Percentiles rank a stretch among this genome's conserved stretches.
phyloP scores from a whole-genome alignment of 768 basidiomycete genomes.

The Panaeolus cyanescens region DNA sequence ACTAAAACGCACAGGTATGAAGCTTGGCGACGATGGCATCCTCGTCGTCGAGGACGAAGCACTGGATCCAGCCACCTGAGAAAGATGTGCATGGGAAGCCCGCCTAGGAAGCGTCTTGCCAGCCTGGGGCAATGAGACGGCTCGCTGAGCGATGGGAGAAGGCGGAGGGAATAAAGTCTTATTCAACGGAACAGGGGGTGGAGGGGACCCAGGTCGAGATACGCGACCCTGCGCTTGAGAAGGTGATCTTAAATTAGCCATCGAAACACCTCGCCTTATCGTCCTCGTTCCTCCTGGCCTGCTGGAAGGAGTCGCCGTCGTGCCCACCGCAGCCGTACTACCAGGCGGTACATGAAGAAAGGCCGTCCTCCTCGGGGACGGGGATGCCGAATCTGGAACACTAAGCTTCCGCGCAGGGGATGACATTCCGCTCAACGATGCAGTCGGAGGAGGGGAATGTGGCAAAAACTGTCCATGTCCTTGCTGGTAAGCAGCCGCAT shows the following conservation, averaged over 20 bases:
- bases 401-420: constrained; percentile 5
- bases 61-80: constrained; percentile 5
- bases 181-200: constrained; percentile 5
- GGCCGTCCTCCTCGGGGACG: constrained; percentile 3
- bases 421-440: constrained; percentile 11
- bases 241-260: constrained; percentile 15
- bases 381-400: constrained; percentile 2
- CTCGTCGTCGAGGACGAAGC: not conserved
- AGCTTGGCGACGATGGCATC: constrained; percentile 9
- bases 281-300: not conserved
- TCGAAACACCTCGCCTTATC: constrained; percentile 16
- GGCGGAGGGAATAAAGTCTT: not conserved
- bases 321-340: not conserved
- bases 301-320: not conserved
- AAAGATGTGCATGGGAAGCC: constrained; percentile 20
- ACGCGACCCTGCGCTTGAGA: not conserved
- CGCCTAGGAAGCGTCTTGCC: constrained; percentile 11
- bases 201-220: constrained; percentile 6
- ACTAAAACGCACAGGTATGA: constrained; percentile 16
- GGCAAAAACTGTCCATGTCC: not conserved
- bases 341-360: not conserved
- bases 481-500: not conserved
- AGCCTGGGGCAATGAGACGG: not conserved
- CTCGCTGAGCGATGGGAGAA: not conserved
- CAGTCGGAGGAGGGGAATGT: constrained; percentile 15